A percentile compares a stretch with the other conserved stretches of the same genome.
phyloP scores from a whole-genome alignment of 192 early-diverging fungal species.

The Coemansia sp. region DNA sequence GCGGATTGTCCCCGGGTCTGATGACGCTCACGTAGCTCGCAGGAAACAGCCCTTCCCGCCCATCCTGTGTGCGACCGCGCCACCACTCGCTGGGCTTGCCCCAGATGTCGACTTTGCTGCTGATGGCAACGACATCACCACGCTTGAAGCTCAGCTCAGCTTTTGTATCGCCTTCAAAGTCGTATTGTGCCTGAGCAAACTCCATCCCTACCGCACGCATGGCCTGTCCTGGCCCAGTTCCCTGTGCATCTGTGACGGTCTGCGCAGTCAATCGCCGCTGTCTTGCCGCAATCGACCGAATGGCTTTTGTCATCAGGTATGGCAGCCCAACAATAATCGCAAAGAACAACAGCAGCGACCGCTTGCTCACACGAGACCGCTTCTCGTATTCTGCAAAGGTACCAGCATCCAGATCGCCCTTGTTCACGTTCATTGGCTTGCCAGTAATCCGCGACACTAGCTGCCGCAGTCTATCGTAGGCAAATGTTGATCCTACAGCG shows the following conservation, averaged over 20 bases:
- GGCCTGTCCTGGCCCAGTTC: slow-evolving; percentile 17
- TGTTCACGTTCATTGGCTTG: slow-evolving; percentile 65
- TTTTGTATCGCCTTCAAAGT: slow-evolving; percentile 74
- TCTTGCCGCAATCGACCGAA: slow-evolving; percentile 68
- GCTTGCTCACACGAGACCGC: slow-evolving; percentile 61
- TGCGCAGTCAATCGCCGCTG: slow-evolving; percentile 46
- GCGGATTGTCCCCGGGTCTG: slow-evolving; percentile 63
- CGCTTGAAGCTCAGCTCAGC: slow-evolving; percentile 80
- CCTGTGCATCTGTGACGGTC: slow-evolving; percentile 26
- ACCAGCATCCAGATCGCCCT: slow-evolving; percentile 68
- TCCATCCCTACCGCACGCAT: slow-evolving; percentile 65
- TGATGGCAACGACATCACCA: slow-evolving; percentile 89
- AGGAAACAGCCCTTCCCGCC: slow-evolving; percentile 88
- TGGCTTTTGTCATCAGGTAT: slow-evolving; percentile 88
- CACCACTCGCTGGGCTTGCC: slow-evolving; percentile 87
- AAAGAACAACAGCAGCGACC: slow-evolving; percentile 82
- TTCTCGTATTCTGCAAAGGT: slow-evolving; percentile 79
- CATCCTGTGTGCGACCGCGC: slow-evolving; percentile 80
- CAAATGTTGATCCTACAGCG: slow-evolving; percentile 76
- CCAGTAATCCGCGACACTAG: slow-evolving; percentile 69
- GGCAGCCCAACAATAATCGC: slow-evolving; percentile 87
- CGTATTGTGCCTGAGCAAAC: slow-evolving; percentile 88
- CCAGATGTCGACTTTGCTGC: slow-evolving; percentile 78
- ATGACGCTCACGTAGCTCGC: slow-evolving; percentile 90
- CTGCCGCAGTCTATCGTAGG: slow-evolving; percentile 70